Base-by-base conservation (phyloP, 2,329 filamentous ascomycete species). In the Mollisiaceae sp. region DNA sequence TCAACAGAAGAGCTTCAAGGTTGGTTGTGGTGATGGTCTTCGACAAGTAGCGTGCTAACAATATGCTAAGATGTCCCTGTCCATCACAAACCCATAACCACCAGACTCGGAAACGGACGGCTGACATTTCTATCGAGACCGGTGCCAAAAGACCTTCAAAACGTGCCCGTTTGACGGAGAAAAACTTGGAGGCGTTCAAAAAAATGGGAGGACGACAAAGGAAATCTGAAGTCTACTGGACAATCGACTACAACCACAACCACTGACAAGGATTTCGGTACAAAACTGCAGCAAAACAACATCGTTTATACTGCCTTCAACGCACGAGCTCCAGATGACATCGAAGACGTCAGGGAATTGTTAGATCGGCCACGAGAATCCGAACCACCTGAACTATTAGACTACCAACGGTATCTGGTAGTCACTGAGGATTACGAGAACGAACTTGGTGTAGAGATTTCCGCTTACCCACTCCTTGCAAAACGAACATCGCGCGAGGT, bases 101-200 rank as follows among this genome's bases (percentile, higher is more conserved):
- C 27, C 64, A 68, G 66, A 68, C 60, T 66, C 62, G 58, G 55
- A 70, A 69, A 63, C 67, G 59, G 58, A 65, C 63, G 64, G 14
- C 43, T 67, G 43, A 68, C 62, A 65, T 63, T 64, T 18, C 43
- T 68, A 38, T 69, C 62, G 63, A 69, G 65, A 64, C 61, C 57
- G 45, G 56, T 66, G 61, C 60, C 59, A 52, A 59, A 66, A 66
- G 60, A 64, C 63, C 59, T 39, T 47, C 24, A 52, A 66, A 68
- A 66, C 63, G 67, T 41, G 63, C 67, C n/a, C 68, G 60, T 59
- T 56, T 70, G 6, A 68, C 66, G 27, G 35, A 67, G 52, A 55
- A 63, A 69, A 68, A 68, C 36, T 66, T 70, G 55, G 60, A 67
- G 67, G 54, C 52, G 36, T 61, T 69, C 50, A 56, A 69, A 59